phyloP scores from a whole-genome alignment of 2,329 filamentous ascomycete genomes.

The Cytospora chrysosperma region DNA sequence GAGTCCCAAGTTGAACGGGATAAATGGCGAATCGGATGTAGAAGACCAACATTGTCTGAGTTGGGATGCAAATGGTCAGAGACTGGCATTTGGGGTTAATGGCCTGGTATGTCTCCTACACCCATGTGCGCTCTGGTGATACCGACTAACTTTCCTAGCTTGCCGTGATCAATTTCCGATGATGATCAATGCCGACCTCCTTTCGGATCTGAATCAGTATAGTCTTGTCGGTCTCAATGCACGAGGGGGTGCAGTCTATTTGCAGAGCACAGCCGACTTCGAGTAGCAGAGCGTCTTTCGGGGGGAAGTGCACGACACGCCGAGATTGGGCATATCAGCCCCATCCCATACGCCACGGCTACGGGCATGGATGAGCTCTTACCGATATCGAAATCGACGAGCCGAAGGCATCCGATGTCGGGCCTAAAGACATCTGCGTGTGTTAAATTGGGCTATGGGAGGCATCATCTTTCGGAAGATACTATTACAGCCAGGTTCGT shows the following conservation, averaged over 20 bases:
- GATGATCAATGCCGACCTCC: not conserved
- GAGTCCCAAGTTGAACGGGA: slow-evolving; percentile 46
- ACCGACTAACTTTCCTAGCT: slow-evolving; percentile 29
- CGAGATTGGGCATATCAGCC: not conserved
- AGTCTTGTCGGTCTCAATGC: not conserved
- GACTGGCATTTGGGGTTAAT: slow-evolving; percentile 62
- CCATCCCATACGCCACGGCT: not conserved
- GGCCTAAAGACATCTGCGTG: not conserved
- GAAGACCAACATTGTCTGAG: slow-evolving; percentile 61
- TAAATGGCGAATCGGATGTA: slow-evolving; percentile 52
- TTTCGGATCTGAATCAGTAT: not conserved
- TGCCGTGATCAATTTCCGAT: slow-evolving; percentile 34
- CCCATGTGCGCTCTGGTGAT: not conserved
- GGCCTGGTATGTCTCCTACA: slow-evolving; percentile 52
- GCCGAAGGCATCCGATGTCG: not conserved
- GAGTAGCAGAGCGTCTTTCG: not conserved
- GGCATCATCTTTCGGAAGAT: not conserved
- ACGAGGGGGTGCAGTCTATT: not conserved
- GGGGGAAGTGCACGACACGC: not conserved
- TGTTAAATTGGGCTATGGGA: not conserved
- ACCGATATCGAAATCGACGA: not conserved
- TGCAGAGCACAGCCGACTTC: not conserved
- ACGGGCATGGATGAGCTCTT: not conserved
- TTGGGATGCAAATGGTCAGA: slow-evolving; percentile 62
- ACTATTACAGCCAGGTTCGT: slow-evolving; percentile 1